Conservation (phyloP, 495 filamentous ascomycete species). For the Hyaloscypha variabilis region DNA sequence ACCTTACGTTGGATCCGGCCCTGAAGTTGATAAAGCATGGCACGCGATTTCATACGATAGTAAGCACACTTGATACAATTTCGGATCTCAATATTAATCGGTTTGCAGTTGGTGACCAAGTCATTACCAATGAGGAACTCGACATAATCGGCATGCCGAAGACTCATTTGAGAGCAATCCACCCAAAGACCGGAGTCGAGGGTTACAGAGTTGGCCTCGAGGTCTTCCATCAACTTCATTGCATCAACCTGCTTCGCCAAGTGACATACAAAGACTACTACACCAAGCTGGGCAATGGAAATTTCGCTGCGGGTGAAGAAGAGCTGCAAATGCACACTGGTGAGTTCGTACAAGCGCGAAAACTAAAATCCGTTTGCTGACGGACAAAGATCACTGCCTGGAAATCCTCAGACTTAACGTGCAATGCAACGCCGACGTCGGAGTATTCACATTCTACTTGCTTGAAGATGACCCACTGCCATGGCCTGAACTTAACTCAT, state of each 20-base stretch:
- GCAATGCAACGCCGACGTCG: constrained; percentile 52
- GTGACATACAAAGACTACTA: constrained; percentile 53
- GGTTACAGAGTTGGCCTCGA: constrained; percentile 56
- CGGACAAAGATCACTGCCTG: constrained; percentile 47
- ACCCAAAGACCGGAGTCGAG: constrained; percentile 50
- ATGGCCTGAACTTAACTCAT: constrained; percentile 51
- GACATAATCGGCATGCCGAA: constrained; percentile 47
- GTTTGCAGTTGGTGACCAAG: constrained; percentile 46
- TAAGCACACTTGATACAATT: constrained; percentile 27
- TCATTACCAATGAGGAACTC: constrained; percentile 52
- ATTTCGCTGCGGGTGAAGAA: constrained; percentile 32
- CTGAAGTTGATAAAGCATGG: constrained; percentile 47
- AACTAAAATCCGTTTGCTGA: constrained; percentile 1
- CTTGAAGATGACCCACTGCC: constrained; percentile 40
- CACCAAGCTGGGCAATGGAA: constrained; percentile 37
- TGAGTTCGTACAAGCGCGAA: constrained; percentile 17
- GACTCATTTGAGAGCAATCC: constrained; percentile 46
- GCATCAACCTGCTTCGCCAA: constrained; percentile 53
- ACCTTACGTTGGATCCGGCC: constrained; percentile 45
- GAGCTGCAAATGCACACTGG: constrained; percentile 38
- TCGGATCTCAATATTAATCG: background rate
- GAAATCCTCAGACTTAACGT: constrained; percentile 52
- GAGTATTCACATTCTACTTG: constrained; percentile 52
- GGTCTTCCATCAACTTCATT: constrained; percentile 60
- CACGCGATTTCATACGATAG: constrained; percentile 45